Evolutionary conservation across 2,329 filamentous ascomycete species (phyloP).

Genomic region (Escovopsis weberi): DNA sequence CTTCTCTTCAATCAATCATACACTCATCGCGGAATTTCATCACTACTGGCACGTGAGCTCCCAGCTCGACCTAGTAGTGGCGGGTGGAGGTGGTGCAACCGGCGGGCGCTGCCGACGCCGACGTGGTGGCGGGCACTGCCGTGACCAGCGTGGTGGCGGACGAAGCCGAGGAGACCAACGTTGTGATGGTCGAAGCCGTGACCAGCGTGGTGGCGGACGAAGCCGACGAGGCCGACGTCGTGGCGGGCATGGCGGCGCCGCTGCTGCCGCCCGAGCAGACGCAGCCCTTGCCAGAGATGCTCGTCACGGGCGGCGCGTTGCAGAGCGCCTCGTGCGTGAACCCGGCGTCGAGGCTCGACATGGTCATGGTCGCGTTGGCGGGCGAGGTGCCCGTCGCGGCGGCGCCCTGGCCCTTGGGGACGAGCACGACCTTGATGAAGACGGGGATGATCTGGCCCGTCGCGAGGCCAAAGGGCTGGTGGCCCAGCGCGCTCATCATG

Average conservation of each 20-base stretch:
- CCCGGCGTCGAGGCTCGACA: slow-evolving; percentile 16
- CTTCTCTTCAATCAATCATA: too few species aligned
- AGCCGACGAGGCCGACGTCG: slow-evolving; percentile 14
- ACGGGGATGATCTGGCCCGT: slow-evolving; percentile 57
- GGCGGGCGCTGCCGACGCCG: too few species aligned
- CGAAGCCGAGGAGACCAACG: too few species aligned
- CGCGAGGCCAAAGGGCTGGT: slow-evolving; percentile 45
- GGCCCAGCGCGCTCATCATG: slow-evolving; percentile 40
- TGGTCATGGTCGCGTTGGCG: too few species aligned
- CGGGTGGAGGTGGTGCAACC: too few species aligned
- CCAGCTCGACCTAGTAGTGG: too few species aligned
- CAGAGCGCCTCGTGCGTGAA: slow-evolving; percentile 30
- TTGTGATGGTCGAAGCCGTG: too few species aligned
- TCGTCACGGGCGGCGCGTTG: slow-evolving; percentile 28
- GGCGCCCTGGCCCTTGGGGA: slow-evolving; percentile 3
- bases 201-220: slow-evolving; percentile 7
- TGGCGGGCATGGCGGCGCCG: slow-evolving; percentile 1
- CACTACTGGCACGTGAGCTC: too few species aligned
- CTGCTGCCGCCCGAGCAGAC: slow-evolving; percentile 18
- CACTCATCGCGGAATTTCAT: too few species aligned
- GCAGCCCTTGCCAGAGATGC: slow-evolving; percentile 25
- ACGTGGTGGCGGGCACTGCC: too few species aligned
- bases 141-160: too few species aligned
- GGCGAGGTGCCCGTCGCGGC: too few species aligned
- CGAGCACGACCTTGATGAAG: slow-evolving; percentile 43